Percentiles rank a stretch among this genome's conserved stretches.
Conservation (phyloP, 495 filamentous ascomycete species). For the Neurospora intermedia region DNA sequence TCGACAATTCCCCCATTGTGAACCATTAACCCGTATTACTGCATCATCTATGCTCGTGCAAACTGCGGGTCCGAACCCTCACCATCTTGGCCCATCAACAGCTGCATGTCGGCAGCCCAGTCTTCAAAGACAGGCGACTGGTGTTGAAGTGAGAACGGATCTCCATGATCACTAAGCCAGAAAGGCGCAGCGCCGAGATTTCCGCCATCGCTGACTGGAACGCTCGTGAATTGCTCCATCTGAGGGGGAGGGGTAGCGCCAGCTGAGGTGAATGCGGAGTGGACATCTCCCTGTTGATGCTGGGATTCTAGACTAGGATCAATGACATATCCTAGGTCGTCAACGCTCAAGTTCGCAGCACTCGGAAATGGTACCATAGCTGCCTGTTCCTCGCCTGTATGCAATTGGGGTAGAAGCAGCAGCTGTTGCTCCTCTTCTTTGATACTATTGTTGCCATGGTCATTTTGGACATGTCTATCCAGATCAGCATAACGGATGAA, state of each 20-base stretch:
- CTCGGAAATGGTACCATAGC: not conserved
- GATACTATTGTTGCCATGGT: constrained; percentile 7
- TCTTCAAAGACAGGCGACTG: not conserved
- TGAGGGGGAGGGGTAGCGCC: not conserved
- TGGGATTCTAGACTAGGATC: not conserved
- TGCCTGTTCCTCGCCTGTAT: not conserved
- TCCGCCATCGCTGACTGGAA: not conserved
- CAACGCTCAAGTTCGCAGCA: not conserved
- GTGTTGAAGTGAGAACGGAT: not conserved
- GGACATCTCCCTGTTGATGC: not conserved
- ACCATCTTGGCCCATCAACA: not conserved
- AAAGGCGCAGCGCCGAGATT: not conserved
- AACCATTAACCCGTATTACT: not conserved
- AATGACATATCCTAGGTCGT: not conserved
- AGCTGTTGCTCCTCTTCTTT: constrained; percentile 10
- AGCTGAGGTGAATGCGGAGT: not conserved
- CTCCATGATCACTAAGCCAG: not conserved
- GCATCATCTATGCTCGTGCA: not conserved
- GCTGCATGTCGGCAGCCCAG: not conserved
- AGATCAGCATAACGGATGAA: constrained; percentile 63
- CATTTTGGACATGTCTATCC: constrained; percentile 47
- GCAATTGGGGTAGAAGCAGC: not conserved
- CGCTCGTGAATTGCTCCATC: not conserved
- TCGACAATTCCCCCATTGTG: not conserved
- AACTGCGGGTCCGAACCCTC: not conserved